Conservation (phyloP, 2,329 filamentous ascomycete species). For the Penicillium sp. region DNA sequence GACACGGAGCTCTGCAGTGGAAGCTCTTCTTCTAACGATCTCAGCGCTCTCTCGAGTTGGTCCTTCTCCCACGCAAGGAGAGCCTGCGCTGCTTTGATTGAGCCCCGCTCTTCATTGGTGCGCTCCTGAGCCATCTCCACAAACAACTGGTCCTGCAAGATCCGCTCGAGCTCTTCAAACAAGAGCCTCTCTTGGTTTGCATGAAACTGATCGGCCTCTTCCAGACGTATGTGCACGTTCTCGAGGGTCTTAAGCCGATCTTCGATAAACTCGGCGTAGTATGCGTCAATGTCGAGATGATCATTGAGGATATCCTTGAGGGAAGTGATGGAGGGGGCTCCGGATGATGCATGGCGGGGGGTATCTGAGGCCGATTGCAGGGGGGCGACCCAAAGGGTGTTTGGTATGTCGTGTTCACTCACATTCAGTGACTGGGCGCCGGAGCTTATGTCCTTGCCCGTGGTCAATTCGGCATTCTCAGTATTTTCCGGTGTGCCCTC, state of each 20-base stretch:
- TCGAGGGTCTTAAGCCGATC: background rate
- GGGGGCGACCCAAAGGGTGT: background rate
- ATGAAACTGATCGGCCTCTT: background rate
- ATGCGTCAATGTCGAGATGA: background rate
- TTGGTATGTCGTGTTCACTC: slow-evolving; percentile 6
- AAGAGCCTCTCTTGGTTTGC: background rate
- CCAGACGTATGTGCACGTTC: background rate
- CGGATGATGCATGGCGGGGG: background rate
- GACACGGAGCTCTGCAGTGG: no score
- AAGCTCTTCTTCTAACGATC: no score
- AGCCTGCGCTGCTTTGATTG: no score
- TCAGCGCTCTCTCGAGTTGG: no score
- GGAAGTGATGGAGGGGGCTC: background rate
- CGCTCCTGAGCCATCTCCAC: background rate
- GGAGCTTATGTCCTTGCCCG: slow-evolving; percentile 5
- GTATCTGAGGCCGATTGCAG: background rate
- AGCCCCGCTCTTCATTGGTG: background rate
- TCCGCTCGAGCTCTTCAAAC: background rate
- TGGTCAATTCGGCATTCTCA: slow-evolving; percentile 7
- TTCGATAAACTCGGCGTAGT: background rate
- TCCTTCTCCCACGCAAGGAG: no score
- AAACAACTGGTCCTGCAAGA: background rate
- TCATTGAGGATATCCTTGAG: background rate
- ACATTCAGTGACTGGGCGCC: slow-evolving; percentile 11
- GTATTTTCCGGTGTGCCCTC: slow-evolving; percentile 35